Percentiles rank a stretch among this genome's conserved stretches.
Evolutionary conservation across 306 rosid species (phyloP).

Genomic region (Leucaena leucocephala): DNA sequence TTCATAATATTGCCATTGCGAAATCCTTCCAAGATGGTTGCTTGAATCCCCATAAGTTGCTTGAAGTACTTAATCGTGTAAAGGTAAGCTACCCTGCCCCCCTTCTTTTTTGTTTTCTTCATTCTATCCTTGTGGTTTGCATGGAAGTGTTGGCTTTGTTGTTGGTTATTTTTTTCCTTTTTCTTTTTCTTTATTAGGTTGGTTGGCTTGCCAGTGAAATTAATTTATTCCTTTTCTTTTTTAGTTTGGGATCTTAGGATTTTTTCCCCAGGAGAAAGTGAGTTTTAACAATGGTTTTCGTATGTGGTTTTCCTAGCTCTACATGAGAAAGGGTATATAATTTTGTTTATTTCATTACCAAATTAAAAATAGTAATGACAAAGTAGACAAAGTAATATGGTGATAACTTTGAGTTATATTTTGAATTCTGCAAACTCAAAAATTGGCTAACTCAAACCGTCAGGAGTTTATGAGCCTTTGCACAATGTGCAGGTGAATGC

Average conservation of each 20-base stretch:
- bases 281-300: conserved; percentile 1
- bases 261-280: background rate
- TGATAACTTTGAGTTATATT: conserved; percentile 16
- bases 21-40: conserved; percentile 84
- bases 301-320: background rate
- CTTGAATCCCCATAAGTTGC: conserved; percentile 80
- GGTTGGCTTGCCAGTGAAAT: conserved; percentile 16
- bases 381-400: conserved; percentile 24
- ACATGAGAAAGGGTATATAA: conserved; percentile 31
- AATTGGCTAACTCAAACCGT: conserved; percentile 12
- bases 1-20: conserved; percentile 85
- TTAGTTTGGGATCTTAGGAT: background rate
- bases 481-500: too few species aligned
- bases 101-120: background rate
- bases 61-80: conserved; percentile 69
- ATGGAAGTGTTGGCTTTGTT: conserved; percentile 20
- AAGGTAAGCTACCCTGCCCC: conserved; percentile 57
- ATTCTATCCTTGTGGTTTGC: background rate
- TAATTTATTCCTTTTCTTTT: background rate
- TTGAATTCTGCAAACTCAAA: conserved; percentile 24
- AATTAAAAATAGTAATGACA: background rate
- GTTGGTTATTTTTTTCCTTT: background rate
- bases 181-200: background rate
- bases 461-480: too few species aligned
- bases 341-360: conserved; percentile 1